Percentiles rank a stretch among this genome's conserved stretches.
phyloP scores from a whole-genome alignment of 257 asterid species.

The Nicotiana benthamiana region DNA sequence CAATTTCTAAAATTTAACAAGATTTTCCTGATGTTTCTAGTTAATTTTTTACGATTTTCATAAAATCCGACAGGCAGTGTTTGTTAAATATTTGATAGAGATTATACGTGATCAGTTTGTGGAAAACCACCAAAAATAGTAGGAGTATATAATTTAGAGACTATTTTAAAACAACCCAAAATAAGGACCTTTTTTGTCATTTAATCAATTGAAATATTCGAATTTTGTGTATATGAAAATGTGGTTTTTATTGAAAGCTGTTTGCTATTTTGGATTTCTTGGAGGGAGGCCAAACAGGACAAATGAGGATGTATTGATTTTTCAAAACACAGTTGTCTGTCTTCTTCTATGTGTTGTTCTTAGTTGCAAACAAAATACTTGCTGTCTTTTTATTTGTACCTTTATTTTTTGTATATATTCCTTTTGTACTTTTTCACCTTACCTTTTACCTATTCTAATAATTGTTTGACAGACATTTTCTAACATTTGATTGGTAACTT shows the following conservation, averaged over 20 bases:
- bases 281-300: neutral
- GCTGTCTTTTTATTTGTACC: neutral
- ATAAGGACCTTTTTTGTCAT: no score
- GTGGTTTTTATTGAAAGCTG: neutral
- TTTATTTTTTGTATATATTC: neutral
- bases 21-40: no score
- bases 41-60: no score
- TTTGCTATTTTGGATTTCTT: neutral
- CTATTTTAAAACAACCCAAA: no score
- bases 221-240: neutral
- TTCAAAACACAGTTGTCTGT: conserved; percentile 3
- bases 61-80: no score
- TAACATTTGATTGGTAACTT: neutral
- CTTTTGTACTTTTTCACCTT: neutral
- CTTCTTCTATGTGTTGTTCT: neutral
- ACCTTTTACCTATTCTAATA: neutral
- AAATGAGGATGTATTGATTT: neutral
- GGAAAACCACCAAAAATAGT: no score
- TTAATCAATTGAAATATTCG: neutral
- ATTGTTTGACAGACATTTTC: neutral
- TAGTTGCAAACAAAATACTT: neutral
- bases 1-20: no score
- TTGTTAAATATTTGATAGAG: no score
- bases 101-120: no score
- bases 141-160: no score